Base-by-base conservation (phyloP, 2,329 filamentous ascomycete genomes). In the Mariannaea sp. region DNA sequence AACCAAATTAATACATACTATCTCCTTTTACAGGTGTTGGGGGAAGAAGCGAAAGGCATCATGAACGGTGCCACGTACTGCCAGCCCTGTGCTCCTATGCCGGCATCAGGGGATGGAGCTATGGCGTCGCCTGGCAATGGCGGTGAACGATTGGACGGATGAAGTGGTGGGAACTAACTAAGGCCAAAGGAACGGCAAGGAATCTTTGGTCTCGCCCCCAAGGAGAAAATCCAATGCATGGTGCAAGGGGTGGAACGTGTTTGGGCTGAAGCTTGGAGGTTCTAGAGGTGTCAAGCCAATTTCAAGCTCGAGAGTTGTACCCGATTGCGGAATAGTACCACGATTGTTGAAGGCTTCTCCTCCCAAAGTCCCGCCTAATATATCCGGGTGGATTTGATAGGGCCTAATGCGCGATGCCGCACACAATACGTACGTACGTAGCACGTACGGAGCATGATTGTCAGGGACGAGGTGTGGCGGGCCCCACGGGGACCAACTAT, bases 291-390 rank as follows among this genome's bases (percentile, higher is more conserved):
- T 60, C 44, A 47, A 47, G 16, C 47, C 46, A 29, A 40, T 55
- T 49, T 43, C 33, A 16, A 29, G 40, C 53, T 64, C 61, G 61
- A 62, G 17, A 42, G 30, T 62, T 64, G 65, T 64, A 44, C 13
- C 61, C 52, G 16, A 5, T 53, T 64, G 50, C 41, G 61, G 61
- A 27, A 33, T 27, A 19, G 19, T 16, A 38, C 30, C 32, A 17
- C 14, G n/a, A 7, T 16, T 27, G 27, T 9, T 7, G 19, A 7
- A 4, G 10, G 22, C 7, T 27, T n/a, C n/a, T n/a, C n/a, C n/a
- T n/a, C n/a, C n/a, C n/a, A n/a, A n/a, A n/a, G n/a, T n/a, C n/a
- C n/a, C n/a, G n/a, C n/a, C n/a, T n/a, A n/a, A n/a, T n/a, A n/a
- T n/a, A n/a, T n/a, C n/a, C n/a, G n/a, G n/a, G n/a, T n/a, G n/a